Percentiles rank a stretch among this genome's conserved stretches.
phyloP scores from a whole-genome alignment of 2,329 filamentous ascomycete species.

The Diaporthe ilicicola region DNA sequence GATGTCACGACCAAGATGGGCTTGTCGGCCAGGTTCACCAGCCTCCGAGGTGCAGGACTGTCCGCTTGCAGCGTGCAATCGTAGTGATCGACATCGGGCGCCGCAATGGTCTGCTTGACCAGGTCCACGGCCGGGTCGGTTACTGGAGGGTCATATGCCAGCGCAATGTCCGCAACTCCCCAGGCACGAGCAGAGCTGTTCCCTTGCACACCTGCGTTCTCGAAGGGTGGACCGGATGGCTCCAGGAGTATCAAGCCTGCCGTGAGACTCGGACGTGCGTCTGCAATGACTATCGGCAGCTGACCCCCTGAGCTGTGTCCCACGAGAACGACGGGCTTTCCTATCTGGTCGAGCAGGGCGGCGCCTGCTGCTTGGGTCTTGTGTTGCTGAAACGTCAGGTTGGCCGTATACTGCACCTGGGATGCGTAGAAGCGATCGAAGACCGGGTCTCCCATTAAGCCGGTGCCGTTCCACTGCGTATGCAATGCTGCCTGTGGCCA shows the following conservation, averaged over 20 bases:
- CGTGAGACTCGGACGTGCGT: constrained; percentile 51
- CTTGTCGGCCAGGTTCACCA: constrained; percentile 46
- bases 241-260: constrained; percentile 54
- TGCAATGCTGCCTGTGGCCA: constrained; percentile 48
- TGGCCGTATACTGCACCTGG: constrained; percentile 47
- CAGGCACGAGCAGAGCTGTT: constrained; percentile 44
- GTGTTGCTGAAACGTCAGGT: constrained; percentile 46
- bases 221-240: constrained; percentile 57
- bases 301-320: constrained; percentile 57
- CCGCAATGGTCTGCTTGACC: constrained; percentile 40
- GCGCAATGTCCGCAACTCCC: constrained; percentile 57
- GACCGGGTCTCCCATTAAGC: constrained; percentile 48
- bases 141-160: constrained; percentile 57
- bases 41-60: constrained; percentile 43
- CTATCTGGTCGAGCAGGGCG: constrained; percentile 53
- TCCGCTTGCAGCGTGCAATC: constrained; percentile 48
- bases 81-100: constrained; percentile 35
- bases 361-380: constrained; percentile 50
- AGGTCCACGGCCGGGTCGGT: constrained; percentile 46
- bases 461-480: constrained; percentile 54
- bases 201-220: constrained; percentile 42
- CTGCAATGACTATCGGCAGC: constrained; percentile 50
- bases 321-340: constrained; percentile 48
- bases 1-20: constrained; percentile 51
- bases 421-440: constrained; percentile 53